Percentiles rank a stretch among this genome's conserved stretches.
These are phyloP conservation scores for Physcia stellaris DNA, from an alignment of 495 filamentous ascomycete genomes.

Conservation along the genomic window DNA sequence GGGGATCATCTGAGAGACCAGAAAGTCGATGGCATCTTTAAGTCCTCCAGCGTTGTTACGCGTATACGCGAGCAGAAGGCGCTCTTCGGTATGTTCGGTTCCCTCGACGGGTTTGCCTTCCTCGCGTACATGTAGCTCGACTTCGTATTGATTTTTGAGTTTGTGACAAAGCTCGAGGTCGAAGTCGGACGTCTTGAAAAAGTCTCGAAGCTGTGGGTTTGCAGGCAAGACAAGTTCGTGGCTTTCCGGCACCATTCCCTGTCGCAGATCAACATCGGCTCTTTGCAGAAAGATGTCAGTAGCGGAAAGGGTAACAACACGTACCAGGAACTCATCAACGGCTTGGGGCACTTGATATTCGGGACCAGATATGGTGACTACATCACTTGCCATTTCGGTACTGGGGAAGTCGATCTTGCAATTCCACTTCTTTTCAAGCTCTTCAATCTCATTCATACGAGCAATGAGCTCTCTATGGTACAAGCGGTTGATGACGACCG, in stretches of 20 bases:
- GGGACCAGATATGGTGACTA: constrained; percentile 86
- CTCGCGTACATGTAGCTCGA: constrained; percentile 59
- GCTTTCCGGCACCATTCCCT: constrained; percentile 93
- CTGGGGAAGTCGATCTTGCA: constrained; percentile 97
- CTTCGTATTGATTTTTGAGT: constrained; percentile 80
- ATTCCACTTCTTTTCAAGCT: constrained; percentile 95
- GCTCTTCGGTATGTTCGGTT: constrained; percentile 34
- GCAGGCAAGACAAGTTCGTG: constrained; percentile 79
- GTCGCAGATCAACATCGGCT: constrained; percentile 16
- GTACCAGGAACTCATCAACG: constrained; percentile 83
- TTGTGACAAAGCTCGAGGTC: constrained; percentile 63
- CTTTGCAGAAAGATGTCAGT: neutral
- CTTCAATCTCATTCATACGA: constrained; percentile 77
- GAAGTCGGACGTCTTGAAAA: constrained; percentile 68
- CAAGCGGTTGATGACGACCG: constrained; percentile 82
- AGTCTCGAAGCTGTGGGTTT: constrained; percentile 56
- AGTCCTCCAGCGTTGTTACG: constrained; percentile 94
- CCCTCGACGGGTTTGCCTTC: constrained; percentile 35
- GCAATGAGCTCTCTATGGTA: constrained; percentile 88
- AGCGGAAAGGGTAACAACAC: constrained; percentile 10
- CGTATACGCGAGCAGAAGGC: constrained; percentile 62
- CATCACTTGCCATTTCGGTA: constrained; percentile 92
- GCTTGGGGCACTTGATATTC: constrained; percentile 95
- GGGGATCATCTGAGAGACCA: constrained; percentile 67
- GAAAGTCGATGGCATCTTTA: constrained; percentile 90